Conservation (phyloP, 2,329 filamentous ascomycete genomes). For the Thyridium curvatum region DNA sequence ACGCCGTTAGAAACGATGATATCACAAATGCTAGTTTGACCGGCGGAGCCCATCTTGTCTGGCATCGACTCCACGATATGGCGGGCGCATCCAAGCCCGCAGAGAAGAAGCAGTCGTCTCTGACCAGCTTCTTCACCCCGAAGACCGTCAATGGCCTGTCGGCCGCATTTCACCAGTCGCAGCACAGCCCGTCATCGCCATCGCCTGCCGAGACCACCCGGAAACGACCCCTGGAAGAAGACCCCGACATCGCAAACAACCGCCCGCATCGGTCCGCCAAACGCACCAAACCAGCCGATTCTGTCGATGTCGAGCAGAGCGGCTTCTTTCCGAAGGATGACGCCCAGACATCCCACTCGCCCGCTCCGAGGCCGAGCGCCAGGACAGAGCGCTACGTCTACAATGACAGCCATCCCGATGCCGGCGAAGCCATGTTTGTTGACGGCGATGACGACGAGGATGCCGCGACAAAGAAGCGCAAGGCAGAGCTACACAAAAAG, state of each 20-base stretch:
- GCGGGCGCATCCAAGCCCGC: conserved; percentile 30
- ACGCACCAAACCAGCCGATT: conserved; percentile 34
- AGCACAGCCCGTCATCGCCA: conserved; percentile 16
- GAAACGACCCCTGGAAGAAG: conserved; percentile 47
- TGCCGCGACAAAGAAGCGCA: conserved; percentile 45
- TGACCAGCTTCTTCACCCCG: conserved; percentile 79
- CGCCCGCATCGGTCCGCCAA: conserved; percentile 32
- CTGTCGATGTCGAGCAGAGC: conserved; percentile 29
- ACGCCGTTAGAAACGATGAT: too few relatives aligned
- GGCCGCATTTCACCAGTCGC: conserved; percentile 21
- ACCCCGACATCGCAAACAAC: conserved; percentile 36
- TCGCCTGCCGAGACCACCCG: conserved; percentile 21
- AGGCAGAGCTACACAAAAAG: conserved; percentile 68
- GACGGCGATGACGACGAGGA: conserved; percentile 35
- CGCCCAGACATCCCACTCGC: conserved; percentile 16
- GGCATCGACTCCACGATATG: conserved; percentile 18
- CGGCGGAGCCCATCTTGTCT: too few relatives aligned
- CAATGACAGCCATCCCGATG: conserved; percentile 28
- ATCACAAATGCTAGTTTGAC: too few relatives aligned
- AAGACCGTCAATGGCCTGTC: conserved; percentile 43
- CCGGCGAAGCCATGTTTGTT: conserved; percentile 24
- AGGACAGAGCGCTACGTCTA: conserved; percentile 49
- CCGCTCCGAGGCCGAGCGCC: conserved; percentile 11
- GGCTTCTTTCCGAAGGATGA: conserved; percentile 27
- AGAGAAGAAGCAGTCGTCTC: conserved; percentile 68